Conservation (phyloP, 1,139 yeast species). For the Diutina catenulata region DNA sequence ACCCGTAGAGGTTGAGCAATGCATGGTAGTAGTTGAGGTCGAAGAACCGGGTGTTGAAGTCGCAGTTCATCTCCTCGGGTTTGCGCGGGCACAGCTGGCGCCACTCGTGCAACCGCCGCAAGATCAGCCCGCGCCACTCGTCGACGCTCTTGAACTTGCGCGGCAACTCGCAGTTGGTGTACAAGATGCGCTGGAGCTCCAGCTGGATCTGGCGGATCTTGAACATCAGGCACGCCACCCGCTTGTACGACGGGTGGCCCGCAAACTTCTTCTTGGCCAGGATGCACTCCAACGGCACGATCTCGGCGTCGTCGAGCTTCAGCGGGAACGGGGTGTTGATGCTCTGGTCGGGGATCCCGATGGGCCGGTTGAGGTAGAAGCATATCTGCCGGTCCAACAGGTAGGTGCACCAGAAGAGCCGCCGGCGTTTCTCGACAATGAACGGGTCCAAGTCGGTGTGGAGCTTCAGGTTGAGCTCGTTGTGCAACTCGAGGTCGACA, state of each 20-base stretch:
- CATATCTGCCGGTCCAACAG: slow-evolving; percentile 72
- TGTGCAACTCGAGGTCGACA: slow-evolving; percentile 75
- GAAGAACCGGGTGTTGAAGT: slow-evolving; percentile 59
- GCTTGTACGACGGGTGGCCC: slow-evolving; percentile 2
- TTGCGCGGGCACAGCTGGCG: slow-evolving; percentile 43
- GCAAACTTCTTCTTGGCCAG: neutral
- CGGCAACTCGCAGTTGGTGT: slow-evolving; percentile 62
- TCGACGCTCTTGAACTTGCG: slow-evolving; percentile 41
- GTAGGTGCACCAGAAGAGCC: slow-evolving; percentile 86
- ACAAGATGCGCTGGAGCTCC: slow-evolving; percentile 54
- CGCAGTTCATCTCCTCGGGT: slow-evolving; percentile 54
- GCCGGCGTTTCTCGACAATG: slow-evolving; percentile 55
- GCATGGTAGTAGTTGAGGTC: slow-evolving; percentile 71
- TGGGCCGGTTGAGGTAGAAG: slow-evolving; percentile 60
- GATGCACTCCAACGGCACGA: slow-evolving; percentile 16
- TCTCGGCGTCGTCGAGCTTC: slow-evolving; percentile 59
- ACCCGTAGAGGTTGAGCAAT: slow-evolving; percentile 58
- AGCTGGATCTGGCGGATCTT: slow-evolving; percentile 5
- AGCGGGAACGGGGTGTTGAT: slow-evolving; percentile 59
- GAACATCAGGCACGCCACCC: slow-evolving; percentile 4
- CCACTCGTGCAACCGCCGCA: slow-evolving; percentile 50
- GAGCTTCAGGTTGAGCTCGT: slow-evolving; percentile 25
- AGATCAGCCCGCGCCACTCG: slow-evolving; percentile 49
- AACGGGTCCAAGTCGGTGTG: slow-evolving; percentile 28
- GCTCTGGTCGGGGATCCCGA: slow-evolving; percentile 64